Evolutionary conservation across 1,139 yeast species (phyloP).

Genomic region (Geotrichum aggregatum): DNA sequence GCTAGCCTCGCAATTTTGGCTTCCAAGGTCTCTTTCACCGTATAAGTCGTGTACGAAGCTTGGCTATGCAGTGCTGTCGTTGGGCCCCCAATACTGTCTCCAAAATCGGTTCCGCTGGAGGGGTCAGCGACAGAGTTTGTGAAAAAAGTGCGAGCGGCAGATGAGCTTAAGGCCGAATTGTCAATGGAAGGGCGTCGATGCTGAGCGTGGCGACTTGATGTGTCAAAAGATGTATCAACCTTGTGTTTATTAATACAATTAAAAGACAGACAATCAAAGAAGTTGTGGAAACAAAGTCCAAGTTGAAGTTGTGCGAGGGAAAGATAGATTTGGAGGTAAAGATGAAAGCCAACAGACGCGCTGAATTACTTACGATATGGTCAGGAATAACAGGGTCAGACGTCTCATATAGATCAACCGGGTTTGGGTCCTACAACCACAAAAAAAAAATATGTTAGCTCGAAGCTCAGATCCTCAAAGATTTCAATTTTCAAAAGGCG

Average conservation of each 20-base stretch:
- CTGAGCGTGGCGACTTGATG: no score
- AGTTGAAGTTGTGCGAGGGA: neutral
- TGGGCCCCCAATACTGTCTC: neutral
- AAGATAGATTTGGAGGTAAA: no score
- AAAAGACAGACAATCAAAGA: neutral
- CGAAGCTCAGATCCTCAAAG: neutral
- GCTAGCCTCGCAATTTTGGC: constrained; percentile 18
- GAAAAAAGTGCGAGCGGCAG: constrained; percentile 12
- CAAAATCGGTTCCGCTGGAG: constrained; percentile 6
- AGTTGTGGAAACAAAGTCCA: neutral
- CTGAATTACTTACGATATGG: constrained; percentile 8
- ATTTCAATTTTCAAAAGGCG: neutral
- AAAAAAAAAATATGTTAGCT: neutral
- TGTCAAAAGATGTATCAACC: no score
- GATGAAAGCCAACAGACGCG: no score
- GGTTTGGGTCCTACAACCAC: constrained; percentile 19
- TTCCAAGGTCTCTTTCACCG: constrained; percentile 15
- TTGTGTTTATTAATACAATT: no score
- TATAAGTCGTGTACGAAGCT: constrained; percentile 7
- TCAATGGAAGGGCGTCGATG: constrained; percentile 17
- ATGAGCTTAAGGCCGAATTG: neutral
- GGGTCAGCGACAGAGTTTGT: constrained; percentile 10
- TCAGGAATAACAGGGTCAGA: constrained; percentile 9
- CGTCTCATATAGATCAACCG: constrained; percentile 20
- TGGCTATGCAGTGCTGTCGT: constrained; percentile 4